Evolutionary conservation across 345 rosid genomes (phyloP), one percentile per base, ranked within the genome.

Genomic region (Linum tenue): DNA sequence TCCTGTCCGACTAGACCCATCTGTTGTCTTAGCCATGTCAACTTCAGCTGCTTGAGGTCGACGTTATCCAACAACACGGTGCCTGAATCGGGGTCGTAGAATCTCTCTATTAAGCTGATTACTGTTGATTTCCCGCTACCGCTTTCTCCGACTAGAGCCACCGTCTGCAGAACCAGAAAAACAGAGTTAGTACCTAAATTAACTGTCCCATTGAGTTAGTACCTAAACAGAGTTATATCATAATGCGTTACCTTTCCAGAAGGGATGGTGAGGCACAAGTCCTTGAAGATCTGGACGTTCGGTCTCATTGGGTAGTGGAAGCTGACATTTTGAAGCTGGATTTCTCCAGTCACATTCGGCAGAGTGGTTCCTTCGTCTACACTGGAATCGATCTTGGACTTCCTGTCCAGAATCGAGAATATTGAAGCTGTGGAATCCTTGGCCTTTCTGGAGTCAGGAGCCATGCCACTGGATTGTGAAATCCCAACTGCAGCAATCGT

Each of bases 71-170:
- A 39, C 16, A 64, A 64, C 11, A 86, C 69, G 5, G 48, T 55
- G 7, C 96, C 92, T 0, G 83, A 81, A 63, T 85, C 86, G 0
- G 96, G 92, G 66, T 89, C 82, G 4, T 89, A 89, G 59, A 89
- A 89, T 65, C 96, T 82, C 77, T 82, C 83, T 56, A 86, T 55
- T 12, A 89, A 81, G 69, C 86, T 73, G 39, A 89, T 75, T 37
- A 86, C 89, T 1, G 92, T 89, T 5, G 90, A 86, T 53, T 89
- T 89, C 65, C 92, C 96, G 14, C 92, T 78, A 0, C 92, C 91
- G 38, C 89, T 89, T 68, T 82, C 92, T 8, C 92, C 92, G 22
- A 86, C 92, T 53, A 86, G 74, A 53, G 96, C 92, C 55, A 85
- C 87, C 3, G 84, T 80, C 88, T 86, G 73, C 70, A 61, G 61